A percentile compares a stretch with the other conserved stretches of the same genome.
Evolutionary conservation across 2,329 filamentous ascomycete genomes (phyloP).

Genomic region (Cordyceps cateniannulata): DNA sequence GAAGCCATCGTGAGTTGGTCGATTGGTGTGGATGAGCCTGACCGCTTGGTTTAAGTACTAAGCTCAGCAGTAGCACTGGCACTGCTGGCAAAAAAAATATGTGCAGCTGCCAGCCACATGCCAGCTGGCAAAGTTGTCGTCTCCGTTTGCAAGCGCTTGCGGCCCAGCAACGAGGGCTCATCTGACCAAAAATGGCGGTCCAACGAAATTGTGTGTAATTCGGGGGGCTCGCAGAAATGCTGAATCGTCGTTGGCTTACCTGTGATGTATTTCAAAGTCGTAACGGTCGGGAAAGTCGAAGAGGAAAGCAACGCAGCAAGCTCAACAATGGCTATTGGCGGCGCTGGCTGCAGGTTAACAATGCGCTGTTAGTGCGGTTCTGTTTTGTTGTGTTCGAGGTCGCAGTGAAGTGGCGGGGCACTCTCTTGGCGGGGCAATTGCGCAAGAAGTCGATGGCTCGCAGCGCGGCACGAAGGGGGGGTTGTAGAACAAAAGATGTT

Average conservation of each 20-base stretch:
- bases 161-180: not conserved
- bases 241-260: not conserved
- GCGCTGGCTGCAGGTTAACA: not conserved
- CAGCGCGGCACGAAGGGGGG: not conserved
- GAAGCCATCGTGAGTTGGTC: slow-evolving; percentile 11
- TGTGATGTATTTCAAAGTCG: not conserved
- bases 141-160: not conserved
- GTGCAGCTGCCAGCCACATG: not conserved
- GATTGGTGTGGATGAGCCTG: not conserved
- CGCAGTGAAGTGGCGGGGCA: slow-evolving; percentile 9
- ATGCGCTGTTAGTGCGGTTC: slow-evolving; percentile 7
- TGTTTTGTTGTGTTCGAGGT: not conserved
- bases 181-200: not conserved
- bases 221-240: not conserved
- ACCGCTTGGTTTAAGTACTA: not conserved
- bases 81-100: not conserved
- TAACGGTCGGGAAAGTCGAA: not conserved
- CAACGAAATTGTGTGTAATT: not conserved
- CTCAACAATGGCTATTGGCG: not conserved
- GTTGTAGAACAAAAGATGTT: not conserved
- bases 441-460: not conserved
- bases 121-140: not conserved
- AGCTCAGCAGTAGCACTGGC: not conserved
- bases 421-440: slow-evolving; percentile 6
- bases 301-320: not conserved